These are phyloP conservation scores for Pinus tabuliformis DNA, from an alignment of 75 land plant genomes.

Conservation along the genomic window DNA sequence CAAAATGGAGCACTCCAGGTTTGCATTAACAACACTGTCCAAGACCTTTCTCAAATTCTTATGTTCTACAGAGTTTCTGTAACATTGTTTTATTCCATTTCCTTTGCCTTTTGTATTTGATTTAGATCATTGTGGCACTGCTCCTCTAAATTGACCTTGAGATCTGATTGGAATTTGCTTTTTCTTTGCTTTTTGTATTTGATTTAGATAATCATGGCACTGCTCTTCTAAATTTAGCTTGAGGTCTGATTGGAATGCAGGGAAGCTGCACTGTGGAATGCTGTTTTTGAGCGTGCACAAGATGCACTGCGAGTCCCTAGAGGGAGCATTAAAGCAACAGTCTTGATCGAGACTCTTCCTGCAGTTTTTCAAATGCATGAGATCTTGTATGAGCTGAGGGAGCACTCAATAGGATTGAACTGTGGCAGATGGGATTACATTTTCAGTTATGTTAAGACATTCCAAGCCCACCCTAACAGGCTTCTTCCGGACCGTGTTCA, in stretches of 20 bases:
- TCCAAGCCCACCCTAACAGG: slow-evolving; percentile 82
- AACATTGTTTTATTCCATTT: no score
- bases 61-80: no score
- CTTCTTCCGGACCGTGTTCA: slow-evolving; percentile 89
- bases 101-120: no score
- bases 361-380: slow-evolving; percentile 98
- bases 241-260: slow-evolving; percentile 17
- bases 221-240: no score
- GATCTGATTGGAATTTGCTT: not conserved
- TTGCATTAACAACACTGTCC: not conserved
- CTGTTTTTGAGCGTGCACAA: slow-evolving; percentile 86
- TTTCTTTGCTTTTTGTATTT: no score
- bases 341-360: slow-evolving; percentile 88
- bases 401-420: slow-evolving; percentile 86
- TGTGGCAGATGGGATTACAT: slow-evolving; percentile 99
- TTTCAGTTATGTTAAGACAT: slow-evolving; percentile 93
- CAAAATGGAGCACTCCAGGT: slow-evolving; percentile 96
- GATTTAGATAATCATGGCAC: no score
- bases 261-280: slow-evolving; percentile 92
- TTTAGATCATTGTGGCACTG: no score
- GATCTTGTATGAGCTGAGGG: slow-evolving; percentile 82
- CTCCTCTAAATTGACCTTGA: no score
- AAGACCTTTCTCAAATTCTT: not conserved
- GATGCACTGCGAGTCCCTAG: slow-evolving; percentile 50
- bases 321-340: slow-evolving; percentile 89